phyloP scores from a whole-genome alignment of 2,329 filamentous ascomycete genomes.

The Proliferodiscus dingleyae region DNA sequence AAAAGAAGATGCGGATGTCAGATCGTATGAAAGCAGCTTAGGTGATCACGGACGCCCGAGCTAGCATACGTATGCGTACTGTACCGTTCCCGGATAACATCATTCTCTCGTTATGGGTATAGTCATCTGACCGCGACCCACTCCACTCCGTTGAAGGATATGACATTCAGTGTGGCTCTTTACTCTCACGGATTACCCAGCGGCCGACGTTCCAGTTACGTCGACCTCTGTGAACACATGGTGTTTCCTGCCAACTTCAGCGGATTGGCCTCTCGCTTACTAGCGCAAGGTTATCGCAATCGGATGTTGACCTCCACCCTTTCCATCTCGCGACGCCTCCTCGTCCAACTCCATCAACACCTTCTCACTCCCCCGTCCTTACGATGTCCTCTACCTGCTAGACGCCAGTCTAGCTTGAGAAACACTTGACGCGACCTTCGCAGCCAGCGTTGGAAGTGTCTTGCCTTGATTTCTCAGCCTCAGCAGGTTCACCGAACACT shows the following conservation, averaged over 20 bases:
- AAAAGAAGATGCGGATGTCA: too few relatives aligned
- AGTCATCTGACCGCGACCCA: too few relatives aligned
- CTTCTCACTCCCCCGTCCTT: constrained; percentile 12
- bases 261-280: neutral
- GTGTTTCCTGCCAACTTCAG: neutral
- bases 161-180: too few relatives aligned
- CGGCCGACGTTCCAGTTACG: too few relatives aligned
- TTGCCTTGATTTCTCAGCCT: constrained; percentile 39
- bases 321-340: constrained; percentile 3
- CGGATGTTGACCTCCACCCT: neutral
- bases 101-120: too few relatives aligned
- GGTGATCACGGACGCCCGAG: too few relatives aligned
- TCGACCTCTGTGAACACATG: too few relatives aligned
- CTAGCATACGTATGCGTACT: too few relatives aligned
- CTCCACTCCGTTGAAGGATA: too few relatives aligned
- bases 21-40: too few relatives aligned
- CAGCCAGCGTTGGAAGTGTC: constrained; percentile 40
- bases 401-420: constrained; percentile 41
- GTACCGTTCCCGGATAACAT: too few relatives aligned
- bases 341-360: constrained; percentile 10
- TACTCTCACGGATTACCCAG: too few relatives aligned
- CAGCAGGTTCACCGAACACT: constrained; percentile 30
- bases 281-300: neutral
- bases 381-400: constrained; percentile 36
- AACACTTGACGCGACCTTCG: constrained; percentile 37